phyloP scores from a whole-genome alignment of 2,329 filamentous ascomycete genomes.

The Fusarium newnesense region DNA sequence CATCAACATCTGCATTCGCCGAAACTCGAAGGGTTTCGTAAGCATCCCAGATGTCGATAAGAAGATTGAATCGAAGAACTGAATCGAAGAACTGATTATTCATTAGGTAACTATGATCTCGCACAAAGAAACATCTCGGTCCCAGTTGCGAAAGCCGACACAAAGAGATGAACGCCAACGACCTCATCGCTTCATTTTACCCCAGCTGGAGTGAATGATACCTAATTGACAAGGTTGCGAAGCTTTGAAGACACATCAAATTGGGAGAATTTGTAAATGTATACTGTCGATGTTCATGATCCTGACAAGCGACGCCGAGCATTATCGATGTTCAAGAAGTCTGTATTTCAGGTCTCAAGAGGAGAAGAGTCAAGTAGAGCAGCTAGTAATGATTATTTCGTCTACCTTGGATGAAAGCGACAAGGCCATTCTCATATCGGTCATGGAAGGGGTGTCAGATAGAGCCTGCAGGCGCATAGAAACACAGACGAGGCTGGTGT shows the following conservation, averaged over 20 bases:
- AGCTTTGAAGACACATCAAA: neutral
- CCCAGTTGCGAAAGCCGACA: neutral
- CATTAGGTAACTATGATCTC: neutral
- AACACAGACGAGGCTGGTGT: neutral
- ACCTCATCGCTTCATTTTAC: neutral
- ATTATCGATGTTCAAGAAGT: neutral
- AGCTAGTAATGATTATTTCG: neutral
- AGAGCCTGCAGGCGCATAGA: neutral
- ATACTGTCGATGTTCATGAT: neutral
- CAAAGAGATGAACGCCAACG: no score
- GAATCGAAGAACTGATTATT: neutral
- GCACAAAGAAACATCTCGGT: neutral
- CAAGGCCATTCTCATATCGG: neutral
- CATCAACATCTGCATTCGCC: neutral
- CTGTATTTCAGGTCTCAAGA: neutral
- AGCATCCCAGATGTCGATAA: neutral
- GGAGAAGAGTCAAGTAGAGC: neutral
- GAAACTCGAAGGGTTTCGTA: neutral
- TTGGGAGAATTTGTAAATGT: neutral
- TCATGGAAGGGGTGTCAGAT: neutral
- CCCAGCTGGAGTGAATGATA: neutral
- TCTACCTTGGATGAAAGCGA: neutral
- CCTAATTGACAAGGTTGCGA: neutral
- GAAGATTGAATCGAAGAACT: neutral
- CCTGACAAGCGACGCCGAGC: neutral